Base-by-base conservation (phyloP, 495 filamentous ascomycete genomes). In the Cercophora newfieldiana region DNA sequence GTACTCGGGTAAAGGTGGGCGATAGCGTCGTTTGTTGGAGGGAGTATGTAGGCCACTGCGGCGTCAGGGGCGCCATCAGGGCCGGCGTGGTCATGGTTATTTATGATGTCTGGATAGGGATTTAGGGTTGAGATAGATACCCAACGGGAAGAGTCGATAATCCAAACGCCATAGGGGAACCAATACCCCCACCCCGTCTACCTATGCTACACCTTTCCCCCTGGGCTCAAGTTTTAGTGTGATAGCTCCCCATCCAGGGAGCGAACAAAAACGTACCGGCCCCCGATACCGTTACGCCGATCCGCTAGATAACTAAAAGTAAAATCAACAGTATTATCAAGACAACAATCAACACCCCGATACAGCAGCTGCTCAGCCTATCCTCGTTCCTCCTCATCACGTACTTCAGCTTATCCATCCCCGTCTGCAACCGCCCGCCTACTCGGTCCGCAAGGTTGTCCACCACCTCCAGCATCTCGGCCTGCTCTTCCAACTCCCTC, bases 301-400 rank as follows among this genome's bases (percentile, higher is more conserved):
- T 55, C 19, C 19, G n/a, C 51, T 79, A 87, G 70, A 89, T 69
- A 25, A 87, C 69, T 63, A 89, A 68, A 21, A 88, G 63, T 59
- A 97, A 78, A 69, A 97, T 87, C 71, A 97, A 83, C 74, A 97
- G 77, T 50, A 97, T 78, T 63, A 96, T 88, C 64, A 97, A 85
- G 57, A 95, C 90, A 62, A 92, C 84, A 54, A 97, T 95, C 68
- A 97, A 82, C 18, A 94, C 71, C 16, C 81, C 91, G 68, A 99
- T 97, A 78, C 93, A 98, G 77, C 94, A 97, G 72, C 92, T 91
- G 65, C 93, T 97, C 83, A 88, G 79, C 77, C 81, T 80, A 88
- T 96, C 95, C 83, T 98, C 95, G 79, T 96, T 98, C 81, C 89
- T 87, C 77, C 90, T 86, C 69, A 98, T 89, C 66, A 99, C 89